Conservation (phyloP, 306 rosid species). For the Ormosia semicastrata region DNA sequence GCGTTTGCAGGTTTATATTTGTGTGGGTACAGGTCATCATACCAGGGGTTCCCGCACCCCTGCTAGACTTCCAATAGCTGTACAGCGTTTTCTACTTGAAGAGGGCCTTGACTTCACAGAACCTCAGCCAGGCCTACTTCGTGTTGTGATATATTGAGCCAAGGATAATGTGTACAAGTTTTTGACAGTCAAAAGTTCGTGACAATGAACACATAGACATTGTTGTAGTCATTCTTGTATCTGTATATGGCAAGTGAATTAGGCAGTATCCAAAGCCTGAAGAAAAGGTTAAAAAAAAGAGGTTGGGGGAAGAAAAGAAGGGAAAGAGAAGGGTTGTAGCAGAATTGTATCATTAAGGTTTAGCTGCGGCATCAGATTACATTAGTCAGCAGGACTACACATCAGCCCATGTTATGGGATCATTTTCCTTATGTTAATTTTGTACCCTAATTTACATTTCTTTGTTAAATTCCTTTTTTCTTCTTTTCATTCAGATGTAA, state of each 20-base stretch:
- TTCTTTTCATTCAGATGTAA: constrained; percentile 47
- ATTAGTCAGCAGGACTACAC: constrained; percentile 40
- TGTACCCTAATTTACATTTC: constrained; percentile 54
- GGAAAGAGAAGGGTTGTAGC: constrained; percentile 36
- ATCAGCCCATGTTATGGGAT: constrained; percentile 33
- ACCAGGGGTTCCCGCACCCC: constrained; percentile 82
- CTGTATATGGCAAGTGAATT: constrained; percentile 50
- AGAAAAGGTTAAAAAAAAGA: not conserved
- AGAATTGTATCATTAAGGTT: constrained; percentile 52
- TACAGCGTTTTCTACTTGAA: constrained; percentile 79
- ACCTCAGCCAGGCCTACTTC: constrained; percentile 83
- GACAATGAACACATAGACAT: constrained; percentile 30
- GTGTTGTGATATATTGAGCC: constrained; percentile 69
- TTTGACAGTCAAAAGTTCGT: constrained; percentile 40
- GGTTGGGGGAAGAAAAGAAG: constrained; percentile 1
- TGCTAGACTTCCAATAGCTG: constrained; percentile 66
- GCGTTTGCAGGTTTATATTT: constrained; percentile 68
- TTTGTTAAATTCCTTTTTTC: constrained; percentile 36
- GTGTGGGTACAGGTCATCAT: constrained; percentile 90
- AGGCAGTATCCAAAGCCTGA: constrained; percentile 34
- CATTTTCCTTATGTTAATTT: constrained; percentile 43
- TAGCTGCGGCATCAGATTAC: constrained; percentile 41
- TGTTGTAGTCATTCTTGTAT: constrained; percentile 65
- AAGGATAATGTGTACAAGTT: constrained; percentile 50
- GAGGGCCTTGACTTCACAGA: constrained; percentile 78